Evolutionary conservation across 1,284 basidiomycete genomes (phyloP).

Genomic region (Pseudozyma hubeiensis): DNA sequence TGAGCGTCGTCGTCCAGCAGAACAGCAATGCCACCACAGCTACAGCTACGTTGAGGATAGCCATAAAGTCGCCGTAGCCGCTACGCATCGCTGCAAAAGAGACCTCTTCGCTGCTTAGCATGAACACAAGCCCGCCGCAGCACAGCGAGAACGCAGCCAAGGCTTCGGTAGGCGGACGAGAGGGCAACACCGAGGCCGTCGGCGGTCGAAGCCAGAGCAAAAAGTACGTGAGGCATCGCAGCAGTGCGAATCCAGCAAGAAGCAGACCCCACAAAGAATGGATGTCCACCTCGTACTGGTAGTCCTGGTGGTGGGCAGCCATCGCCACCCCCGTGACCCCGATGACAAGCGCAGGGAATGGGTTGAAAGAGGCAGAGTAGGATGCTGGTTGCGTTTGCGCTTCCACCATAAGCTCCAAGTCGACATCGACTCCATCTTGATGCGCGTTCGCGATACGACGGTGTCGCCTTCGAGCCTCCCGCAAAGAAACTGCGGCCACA

Average conservation of each 20-base stretch:
- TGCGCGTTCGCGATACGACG: background rate
- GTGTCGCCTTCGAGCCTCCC: constrained; percentile 18
- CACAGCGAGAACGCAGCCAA: constrained; percentile 87
- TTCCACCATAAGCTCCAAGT: constrained; percentile 38
- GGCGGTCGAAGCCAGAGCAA: constrained; percentile 85
- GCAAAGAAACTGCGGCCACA: constrained; percentile 27
- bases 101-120: constrained; percentile 90
- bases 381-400: constrained; percentile 58
- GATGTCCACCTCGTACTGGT: constrained; percentile 83
- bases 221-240: constrained; percentile 89
- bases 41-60: constrained; percentile 62
- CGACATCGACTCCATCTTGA: constrained; percentile 11
- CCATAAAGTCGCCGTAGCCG: constrained; percentile 81
- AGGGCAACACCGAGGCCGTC: constrained; percentile 76
- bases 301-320: constrained; percentile 92
- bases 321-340: constrained; percentile 93
- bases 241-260: constrained; percentile 81
- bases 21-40: constrained; percentile 61
- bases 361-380: constrained; percentile 87
- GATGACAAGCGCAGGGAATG: constrained; percentile 82
- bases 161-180: constrained; percentile 93
- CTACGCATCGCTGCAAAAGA: constrained; percentile 90
- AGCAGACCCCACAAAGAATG: constrained; percentile 91
- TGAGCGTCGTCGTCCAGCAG: constrained; percentile 54
- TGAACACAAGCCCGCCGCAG: constrained; percentile 89